Evolutionary conservation across 352 stramenopile species (phyloP).

Genomic region (Thalassiosira sp.): DNA sequence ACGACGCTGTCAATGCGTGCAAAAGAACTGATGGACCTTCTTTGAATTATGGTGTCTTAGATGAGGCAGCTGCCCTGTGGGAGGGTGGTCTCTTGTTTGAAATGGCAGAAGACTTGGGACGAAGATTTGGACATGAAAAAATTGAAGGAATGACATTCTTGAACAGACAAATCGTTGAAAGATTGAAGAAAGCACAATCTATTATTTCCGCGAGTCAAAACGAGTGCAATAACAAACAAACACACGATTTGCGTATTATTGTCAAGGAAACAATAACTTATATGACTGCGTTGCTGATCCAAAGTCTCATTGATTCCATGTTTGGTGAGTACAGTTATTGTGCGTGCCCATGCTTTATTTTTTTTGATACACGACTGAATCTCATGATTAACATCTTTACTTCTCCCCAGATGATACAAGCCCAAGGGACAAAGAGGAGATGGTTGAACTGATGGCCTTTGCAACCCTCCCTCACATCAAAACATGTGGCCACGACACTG

Average conservation of each 20-base stretch:
- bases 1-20: constrained; percentile 57
- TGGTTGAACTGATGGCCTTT: constrained; percentile 74
- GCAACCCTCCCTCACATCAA: constrained; percentile 66
- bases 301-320: constrained; percentile 60
- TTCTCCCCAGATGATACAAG: constrained; percentile 47
- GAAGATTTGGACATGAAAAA: constrained; percentile 40
- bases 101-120: constrained; percentile 52
- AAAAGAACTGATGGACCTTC: constrained; percentile 36
- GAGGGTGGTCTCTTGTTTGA: constrained; percentile 47
- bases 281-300: constrained; percentile 61
- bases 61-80: constrained; percentile 53
- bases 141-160: constrained; percentile 44
- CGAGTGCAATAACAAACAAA: constrained; percentile 27
- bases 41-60: constrained; percentile 43
- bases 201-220: constrained; percentile 31
- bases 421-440: constrained; percentile 48
- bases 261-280: constrained; percentile 61
- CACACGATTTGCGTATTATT: constrained; percentile 50
- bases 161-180: constrained; percentile 60
- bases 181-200: constrained; percentile 42
- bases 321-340: constrained; percentile 21
- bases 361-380: constrained; percentile 31
- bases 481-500: constrained; percentile 59
- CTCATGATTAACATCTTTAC: constrained; percentile 43
- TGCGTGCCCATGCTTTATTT: constrained; percentile 46